Base-by-base conservation (phyloP, 495 filamentous ascomycete species). In the Corynascus novoguineensis region DNA sequence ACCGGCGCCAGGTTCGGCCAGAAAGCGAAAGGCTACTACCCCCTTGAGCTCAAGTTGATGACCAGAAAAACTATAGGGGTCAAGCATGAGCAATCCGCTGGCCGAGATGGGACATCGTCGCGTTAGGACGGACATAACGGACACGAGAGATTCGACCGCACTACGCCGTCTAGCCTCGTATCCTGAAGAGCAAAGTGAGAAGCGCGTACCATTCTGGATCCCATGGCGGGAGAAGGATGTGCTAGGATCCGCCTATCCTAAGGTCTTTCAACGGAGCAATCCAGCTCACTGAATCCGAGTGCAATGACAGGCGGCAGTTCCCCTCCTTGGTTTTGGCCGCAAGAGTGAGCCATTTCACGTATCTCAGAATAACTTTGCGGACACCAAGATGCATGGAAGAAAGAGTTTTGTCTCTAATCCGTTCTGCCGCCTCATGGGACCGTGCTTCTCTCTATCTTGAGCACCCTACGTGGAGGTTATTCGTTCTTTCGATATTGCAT, bases 41-140 rank as follows among this genome's bases (percentile, higher is more conserved):
- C 80, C 0, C 67, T 89, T 21, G 78, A 86, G 58, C 71, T 87
- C 24, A 87, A 87, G 64, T 58, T 87, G 27, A 75, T 74, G 63
- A 83, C 80, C 0, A 71, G 64, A 28, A 77, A 72, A 22, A 74
- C 69, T 41, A 66, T 76, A 40, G 78, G 75, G 10, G 79, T 76
- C 60, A 71, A 64, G 14, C 62, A 64, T 1, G n/a, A 35, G 1
- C 19, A 0, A 8, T 24, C 25, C 11, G 14, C 6, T 11, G 8
- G 42, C 8, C 8, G 7, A 1, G n/a, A 32, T 5, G 42, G 35
- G 19, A 41, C n/a, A 8, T 9, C 0, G 37, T 41, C 17, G 7
- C 15, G 37, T 41, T 21, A 41, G 5, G 12, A 3, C 5, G 15
- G 5, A 38, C 8, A 1, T 6, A n/a, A 38, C 15, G 35, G 42